Base-by-base conservation (phyloP, 2,329 filamentous ascomycete genomes). In the Epichloe gansuensis region DNA sequence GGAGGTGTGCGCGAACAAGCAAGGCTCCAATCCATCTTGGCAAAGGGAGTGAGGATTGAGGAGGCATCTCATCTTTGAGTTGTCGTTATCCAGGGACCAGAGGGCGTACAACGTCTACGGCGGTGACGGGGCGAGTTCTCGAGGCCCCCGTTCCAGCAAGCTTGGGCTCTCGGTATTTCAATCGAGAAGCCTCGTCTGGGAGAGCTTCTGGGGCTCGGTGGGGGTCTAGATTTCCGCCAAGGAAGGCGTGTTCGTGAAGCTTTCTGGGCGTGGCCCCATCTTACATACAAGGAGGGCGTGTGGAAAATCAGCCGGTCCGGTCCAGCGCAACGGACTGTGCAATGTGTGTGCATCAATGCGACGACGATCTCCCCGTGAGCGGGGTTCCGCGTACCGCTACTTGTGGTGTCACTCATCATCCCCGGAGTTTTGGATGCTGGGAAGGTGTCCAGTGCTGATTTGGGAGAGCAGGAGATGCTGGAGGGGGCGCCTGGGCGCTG, bases 1-100 rank as follows among this genome's bases (percentile, higher is more conserved):
- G 28, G 46, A 52, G 45, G 52, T 39, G 56, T 45, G 39, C 13
- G 39, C 31, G 17, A 48, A 48, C 45, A 49, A 23, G 21, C 17
- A 34, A 31, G 50, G 31, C 31, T 46, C 31, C 41, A 25, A n/a
- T 46, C 31, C 41, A 25, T 46, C 9, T 21, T 46, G 44, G 44
- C 44, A 8, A 43, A 21, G 12, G 23, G 7, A 23, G 7, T 21
- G 13, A 43, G 28, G 28, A 31, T 31, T 31, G 28, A 15, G 5
- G 4, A 25, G 23, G 41, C 41, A 43, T 25, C 41, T 13, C 17
- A 23, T 43, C 38, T 17, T n/a, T 41, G 17, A 17, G 23, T 9
- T 5, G 41, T 43, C 43, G 23, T 28, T 46, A 12, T 17, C 35
- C 35, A 39, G 7, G 35, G 6, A 44, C 23, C 12, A 13, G 23